Evolutionary conservation across 148 eudicot species (phyloP), one percentile per base, ranked within the genome.

Genomic region (Nyssa sinensis): DNA sequence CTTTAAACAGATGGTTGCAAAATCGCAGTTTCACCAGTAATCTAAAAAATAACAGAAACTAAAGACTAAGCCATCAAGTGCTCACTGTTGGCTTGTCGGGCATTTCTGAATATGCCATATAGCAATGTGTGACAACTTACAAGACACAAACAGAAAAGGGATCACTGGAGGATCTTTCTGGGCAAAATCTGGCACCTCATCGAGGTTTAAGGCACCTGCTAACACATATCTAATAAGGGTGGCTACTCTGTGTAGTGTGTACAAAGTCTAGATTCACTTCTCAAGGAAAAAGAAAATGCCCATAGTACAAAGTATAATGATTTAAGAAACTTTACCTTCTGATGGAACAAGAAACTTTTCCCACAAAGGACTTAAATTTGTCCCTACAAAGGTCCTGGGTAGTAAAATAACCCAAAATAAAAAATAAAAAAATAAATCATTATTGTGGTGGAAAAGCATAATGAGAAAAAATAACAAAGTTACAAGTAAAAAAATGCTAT

Each of bases 341-440:
- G 97, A 90, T 55, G 81, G 82, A 73, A 85, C 78, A 57, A 95
- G 87, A 81, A 93, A 95, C 65, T 80, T 88, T 62, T 96, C 97
- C 99, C 99, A 96, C 24, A 72, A 71, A 30, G 98, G 93, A 86
- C 82, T 96, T 80, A 96, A 76, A 74, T 96, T 96, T 78, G 99
- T 96, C 34, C 97, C 99, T 74, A 87, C 62, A 78, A 96, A 95
- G 73, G 94, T 90, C 94, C 98, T 94, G 89, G 76, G 72, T 67
- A 69, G 24, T 53, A 55, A 55, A n/a, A 55, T 2, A 55, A 55
- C 25, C 4, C 17, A 0, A 55, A 64, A 71, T 69, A 66, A 53
- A 60, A 80, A 35, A 63, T 34, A 37, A 67, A 24, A 55, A 72
- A 24, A 71, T 47, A 35, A 30, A 73, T 77, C 28, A 78, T 77